Percentiles rank a stretch among this genome's conserved stretches.
Evolutionary conservation across 2,329 filamentous ascomycete species (phyloP).

Genomic region (Chalaropsis thielavioides): DNA sequence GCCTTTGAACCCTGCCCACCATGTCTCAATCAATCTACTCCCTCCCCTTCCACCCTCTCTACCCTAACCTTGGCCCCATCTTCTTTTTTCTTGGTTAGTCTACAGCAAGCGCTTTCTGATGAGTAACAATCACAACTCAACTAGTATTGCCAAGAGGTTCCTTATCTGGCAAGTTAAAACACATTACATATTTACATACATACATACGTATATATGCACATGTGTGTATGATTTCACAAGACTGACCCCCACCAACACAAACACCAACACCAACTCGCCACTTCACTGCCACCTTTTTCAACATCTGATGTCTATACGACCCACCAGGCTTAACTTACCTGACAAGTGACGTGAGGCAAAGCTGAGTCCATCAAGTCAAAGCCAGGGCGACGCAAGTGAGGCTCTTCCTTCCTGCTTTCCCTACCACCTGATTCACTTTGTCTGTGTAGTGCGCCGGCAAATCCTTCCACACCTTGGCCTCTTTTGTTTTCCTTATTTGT

Average conservation of each 20-base stretch:
- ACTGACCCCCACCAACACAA: background rate
- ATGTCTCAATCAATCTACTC: background rate
- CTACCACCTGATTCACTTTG: background rate
- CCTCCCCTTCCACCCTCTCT: background rate
- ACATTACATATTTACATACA: too few species aligned
- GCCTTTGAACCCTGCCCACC: background rate
- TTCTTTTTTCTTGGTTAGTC: background rate
- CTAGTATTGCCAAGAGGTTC: background rate
- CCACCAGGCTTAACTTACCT: background rate
- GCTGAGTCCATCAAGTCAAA: background rate
- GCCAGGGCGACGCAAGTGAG: background rate
- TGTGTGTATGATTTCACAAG: background rate
- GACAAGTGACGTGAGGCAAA: slow-evolving; percentile 4
- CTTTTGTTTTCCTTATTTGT: background rate
- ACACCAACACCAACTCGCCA: background rate
- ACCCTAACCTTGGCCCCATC: background rate
- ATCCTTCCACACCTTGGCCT: background rate
- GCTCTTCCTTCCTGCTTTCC: background rate
- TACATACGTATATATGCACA: background rate
- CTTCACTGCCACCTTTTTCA: background rate
- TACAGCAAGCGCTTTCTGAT: background rate
- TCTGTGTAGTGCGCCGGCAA: background rate
- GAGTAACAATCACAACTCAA: background rate
- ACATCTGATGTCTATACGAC: slow-evolving; percentile 3
- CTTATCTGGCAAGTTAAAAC: background rate